Conservation (phyloP, 352 stramenopile species). For the Paralagenidium karlingii region DNA sequence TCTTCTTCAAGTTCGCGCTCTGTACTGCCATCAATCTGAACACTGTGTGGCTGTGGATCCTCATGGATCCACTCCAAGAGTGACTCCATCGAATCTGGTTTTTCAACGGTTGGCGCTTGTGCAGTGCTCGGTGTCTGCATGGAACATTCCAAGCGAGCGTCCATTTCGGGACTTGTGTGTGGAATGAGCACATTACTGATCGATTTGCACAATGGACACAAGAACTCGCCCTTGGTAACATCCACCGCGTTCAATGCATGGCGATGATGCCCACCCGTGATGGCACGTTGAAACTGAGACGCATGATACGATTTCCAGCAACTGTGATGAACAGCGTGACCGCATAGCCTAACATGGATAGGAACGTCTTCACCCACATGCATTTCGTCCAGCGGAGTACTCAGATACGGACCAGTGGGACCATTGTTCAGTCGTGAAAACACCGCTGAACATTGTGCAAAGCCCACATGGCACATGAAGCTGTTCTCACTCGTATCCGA, state of each 20-base stretch:
- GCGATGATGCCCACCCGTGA: constrained; percentile 88
- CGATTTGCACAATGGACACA: constrained; percentile 95
- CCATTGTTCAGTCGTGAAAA: constrained; percentile 58
- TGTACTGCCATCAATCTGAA: constrained; percentile 3
- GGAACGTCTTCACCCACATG: constrained; percentile 70
- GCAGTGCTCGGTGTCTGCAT: neutral
- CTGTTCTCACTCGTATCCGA: constrained; percentile 61
- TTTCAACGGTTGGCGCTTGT: constrained; percentile 2
- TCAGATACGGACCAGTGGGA: constrained; percentile 29
- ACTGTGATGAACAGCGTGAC: constrained; percentile 90
- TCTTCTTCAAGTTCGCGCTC: neutral
- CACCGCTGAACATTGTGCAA: constrained; percentile 67
- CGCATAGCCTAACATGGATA: constrained; percentile 80
- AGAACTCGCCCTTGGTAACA: constrained; percentile 93
- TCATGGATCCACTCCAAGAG: neutral
- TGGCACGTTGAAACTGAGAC: constrained; percentile 88
- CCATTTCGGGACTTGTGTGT: constrained; percentile 39
- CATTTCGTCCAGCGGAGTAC: constrained; percentile 80
- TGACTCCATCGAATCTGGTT: constrained; percentile 5
- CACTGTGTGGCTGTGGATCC: no score
- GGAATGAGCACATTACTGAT: constrained; percentile 96
- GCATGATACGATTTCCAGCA: constrained; percentile 94
- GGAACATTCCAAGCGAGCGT: constrained; percentile 8
- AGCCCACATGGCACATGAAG: constrained; percentile 82
- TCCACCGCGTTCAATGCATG: constrained; percentile 89